These are phyloP conservation scores for Papiliotrema laurentii DNA, from an alignment of 1,284 basidiomycete genomes.

Conservation along the genomic window DNA sequence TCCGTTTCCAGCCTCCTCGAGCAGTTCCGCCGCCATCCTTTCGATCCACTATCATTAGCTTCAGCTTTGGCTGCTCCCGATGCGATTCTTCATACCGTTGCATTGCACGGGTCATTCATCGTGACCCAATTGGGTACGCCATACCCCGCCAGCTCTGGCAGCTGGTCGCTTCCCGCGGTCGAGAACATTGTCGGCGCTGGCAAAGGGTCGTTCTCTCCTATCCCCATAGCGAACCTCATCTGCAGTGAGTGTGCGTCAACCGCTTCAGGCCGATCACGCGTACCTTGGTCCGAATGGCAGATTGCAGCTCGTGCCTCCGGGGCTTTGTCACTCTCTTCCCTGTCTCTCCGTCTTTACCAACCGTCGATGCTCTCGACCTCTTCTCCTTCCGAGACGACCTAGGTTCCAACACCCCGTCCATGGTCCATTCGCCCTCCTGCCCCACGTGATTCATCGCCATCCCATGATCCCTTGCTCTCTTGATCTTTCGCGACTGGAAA, in stretches of 20 bases:
- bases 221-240: conserved; percentile 15
- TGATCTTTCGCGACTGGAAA: background rate
- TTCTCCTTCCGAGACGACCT: background rate
- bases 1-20: conserved; percentile 3
- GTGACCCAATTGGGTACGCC: conserved; percentile 10
- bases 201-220: conserved; percentile 11
- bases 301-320: conserved; percentile 18
- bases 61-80: background rate
- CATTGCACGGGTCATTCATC: background rate
- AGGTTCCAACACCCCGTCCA: no score
- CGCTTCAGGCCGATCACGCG: background rate
- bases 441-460: no score
- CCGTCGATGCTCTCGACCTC: conserved; percentile 3
- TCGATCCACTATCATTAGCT: conserved; percentile 11
- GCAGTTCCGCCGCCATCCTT: conserved; percentile 4
- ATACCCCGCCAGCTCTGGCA: background rate
- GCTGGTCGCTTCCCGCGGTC: background rate
- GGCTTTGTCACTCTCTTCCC: conserved; percentile 27
- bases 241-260: background rate
- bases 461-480: no score
- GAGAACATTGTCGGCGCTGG: conserved; percentile 7
- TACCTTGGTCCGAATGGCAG: conserved; percentile 18
- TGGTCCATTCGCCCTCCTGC: background rate
- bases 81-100: background rate
- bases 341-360: conserved; percentile 13